Percentiles rank a stretch among this genome's conserved stretches.
Evolutionary conservation across 202 grass and related monocot species (phyloP).

Genomic region (Schoenoplectus triqueter): DNA sequence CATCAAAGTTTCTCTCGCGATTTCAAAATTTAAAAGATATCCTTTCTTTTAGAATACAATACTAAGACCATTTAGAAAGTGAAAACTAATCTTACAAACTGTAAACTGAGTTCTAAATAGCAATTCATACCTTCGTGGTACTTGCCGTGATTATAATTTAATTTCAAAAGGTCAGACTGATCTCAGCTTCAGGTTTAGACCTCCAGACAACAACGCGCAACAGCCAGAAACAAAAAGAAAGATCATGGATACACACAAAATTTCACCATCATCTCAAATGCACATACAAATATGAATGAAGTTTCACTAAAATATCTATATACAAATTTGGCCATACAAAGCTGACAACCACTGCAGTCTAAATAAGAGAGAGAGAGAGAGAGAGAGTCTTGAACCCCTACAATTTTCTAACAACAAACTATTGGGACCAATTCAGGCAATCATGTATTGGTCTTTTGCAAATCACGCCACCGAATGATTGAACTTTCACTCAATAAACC

Average conservation of each 20-base stretch:
- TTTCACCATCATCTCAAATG: slow-evolving; percentile 27
- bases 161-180: background rate
- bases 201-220: background rate
- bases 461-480: background rate
- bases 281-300: slow-evolving; percentile 24
- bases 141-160: background rate
- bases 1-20: background rate
- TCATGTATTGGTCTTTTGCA: background rate
- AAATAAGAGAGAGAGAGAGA: slow-evolving; percentile 2
- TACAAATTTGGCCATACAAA: slow-evolving; percentile 38
- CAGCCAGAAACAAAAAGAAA: background rate
- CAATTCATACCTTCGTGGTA: background rate
- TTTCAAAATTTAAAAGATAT: background rate
- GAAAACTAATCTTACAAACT: background rate
- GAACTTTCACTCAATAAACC: background rate
- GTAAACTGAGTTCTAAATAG: background rate
- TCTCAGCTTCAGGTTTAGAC: background rate
- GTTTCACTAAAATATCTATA: slow-evolving; percentile 26
- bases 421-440: slow-evolving; percentile 19
- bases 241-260: background rate
- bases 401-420: slow-evolving; percentile 29
- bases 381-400: slow-evolving; percentile 10
- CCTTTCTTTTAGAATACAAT: background rate
- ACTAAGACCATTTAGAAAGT: background rate
- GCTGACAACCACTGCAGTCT: slow-evolving; percentile 7